These are phyloP conservation scores for Vitis hybrid DNA, from an alignment of 177 flowering plant species.

Conservation along the genomic window DNA sequence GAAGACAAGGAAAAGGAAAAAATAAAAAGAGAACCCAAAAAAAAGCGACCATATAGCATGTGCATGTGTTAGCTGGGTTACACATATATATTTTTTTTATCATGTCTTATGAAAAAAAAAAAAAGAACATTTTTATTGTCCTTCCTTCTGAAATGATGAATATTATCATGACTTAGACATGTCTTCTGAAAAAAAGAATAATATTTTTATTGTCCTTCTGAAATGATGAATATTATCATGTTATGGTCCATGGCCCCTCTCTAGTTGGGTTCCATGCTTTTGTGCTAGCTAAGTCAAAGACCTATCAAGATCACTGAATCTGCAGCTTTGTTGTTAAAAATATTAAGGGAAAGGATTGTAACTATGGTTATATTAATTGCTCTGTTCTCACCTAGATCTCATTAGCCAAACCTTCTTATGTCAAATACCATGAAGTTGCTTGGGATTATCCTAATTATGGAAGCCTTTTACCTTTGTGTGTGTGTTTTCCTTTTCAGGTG, in stretches of 20 bases:
- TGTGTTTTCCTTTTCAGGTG: conserved; percentile 55
- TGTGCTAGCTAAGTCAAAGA: not conserved
- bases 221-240: not conserved
- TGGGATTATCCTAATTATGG: conserved; percentile 1
- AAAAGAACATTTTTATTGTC: too few relatives aligned
- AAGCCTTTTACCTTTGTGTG: not conserved
- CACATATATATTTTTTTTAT: too few relatives aligned
- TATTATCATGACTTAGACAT: not conserved
- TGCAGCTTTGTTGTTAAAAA: not conserved
- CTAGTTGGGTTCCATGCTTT: not conserved
- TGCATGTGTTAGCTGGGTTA: too few relatives aligned
- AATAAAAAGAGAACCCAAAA: too few relatives aligned
- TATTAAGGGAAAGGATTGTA: not conserved
- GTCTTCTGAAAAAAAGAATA: too few relatives aligned
- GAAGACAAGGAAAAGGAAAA: too few relatives aligned
- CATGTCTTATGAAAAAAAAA: too few relatives aligned
- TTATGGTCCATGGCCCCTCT: not conserved
- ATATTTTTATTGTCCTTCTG: too few relatives aligned
- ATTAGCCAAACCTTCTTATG: not conserved
- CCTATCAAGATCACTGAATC: not conserved
- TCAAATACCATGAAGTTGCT: not conserved
- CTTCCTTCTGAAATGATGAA: not conserved
- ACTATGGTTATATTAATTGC: not conserved
- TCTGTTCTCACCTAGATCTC: not conserved
- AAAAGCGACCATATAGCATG: too few relatives aligned